Evolutionary conservation across 1,284 basidiomycete genomes (phyloP), one percentile per base, ranked within the genome.

Genomic region (Irpex sp.): DNA sequence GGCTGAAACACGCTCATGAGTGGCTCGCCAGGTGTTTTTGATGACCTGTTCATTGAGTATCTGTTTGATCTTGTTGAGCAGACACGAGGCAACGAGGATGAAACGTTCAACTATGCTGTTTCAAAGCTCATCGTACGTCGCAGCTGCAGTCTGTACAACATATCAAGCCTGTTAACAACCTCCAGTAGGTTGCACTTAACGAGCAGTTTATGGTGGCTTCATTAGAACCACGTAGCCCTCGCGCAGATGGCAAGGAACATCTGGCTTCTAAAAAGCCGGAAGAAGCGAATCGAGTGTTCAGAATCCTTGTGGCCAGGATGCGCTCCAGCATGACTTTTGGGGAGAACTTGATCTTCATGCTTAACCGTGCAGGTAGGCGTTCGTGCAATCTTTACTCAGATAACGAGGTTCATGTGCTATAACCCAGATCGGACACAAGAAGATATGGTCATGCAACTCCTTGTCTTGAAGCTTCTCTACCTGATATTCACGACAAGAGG

Each of bases 311-410:
- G 81, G 82, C 90, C 26, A 86, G 96, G 13, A 76, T 95, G 39
- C 89, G 92, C 6, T 87, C 86, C 9, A 93, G 89, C 76, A 95
- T 94, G 78, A 98, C 97, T 0, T 98, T 99, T 75, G 95, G 95
- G 13, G 95, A 97, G 78, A 99, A 98, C 71, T 86, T 99, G 81
- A 98, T 99, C 66, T 99, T 98, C 75, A 99, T 99, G 91, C 81
- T 99, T 50, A 99, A 99, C 72, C 88, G 97, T 63, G 93, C 95
- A 54, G 83, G 94, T 94, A 71, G 71, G 91, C 84, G 31, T 4
- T 15, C 11, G 47, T 33, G n/a, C 26, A 54, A 21, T 37, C 5
- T 63, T 17, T 47, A 37, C n/a, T 35, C 36, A 9, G 5, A 3
- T 50, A 3, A 56, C 33, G 36, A 53, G 21, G 36, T 35, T 36